Conservation (phyloP, 2,329 filamentous ascomycete species). For the Grosmannia clavigera region DNA sequence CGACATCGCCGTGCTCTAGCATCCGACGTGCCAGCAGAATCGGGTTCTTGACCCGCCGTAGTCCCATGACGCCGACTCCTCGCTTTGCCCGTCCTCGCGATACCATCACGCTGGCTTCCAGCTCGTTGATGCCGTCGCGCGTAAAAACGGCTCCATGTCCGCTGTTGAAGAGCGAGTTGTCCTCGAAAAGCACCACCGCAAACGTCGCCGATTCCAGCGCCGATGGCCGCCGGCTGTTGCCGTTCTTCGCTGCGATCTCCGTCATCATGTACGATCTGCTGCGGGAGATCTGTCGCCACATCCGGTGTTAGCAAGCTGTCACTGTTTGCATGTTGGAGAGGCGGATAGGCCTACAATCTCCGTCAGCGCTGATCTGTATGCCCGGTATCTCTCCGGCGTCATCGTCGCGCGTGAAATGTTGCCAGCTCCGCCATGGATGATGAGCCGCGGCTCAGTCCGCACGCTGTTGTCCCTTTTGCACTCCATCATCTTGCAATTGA, state of each 20-base stretch:
- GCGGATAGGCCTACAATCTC: slow-evolving; percentile 35
- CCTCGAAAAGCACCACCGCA: slow-evolving; percentile 64
- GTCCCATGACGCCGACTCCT: slow-evolving; percentile 62
- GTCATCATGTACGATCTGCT: slow-evolving; percentile 35
- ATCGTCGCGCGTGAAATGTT: slow-evolving; percentile 51
- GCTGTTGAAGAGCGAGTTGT: slow-evolving; percentile 74
- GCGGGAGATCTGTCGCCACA: slow-evolving; percentile 25
- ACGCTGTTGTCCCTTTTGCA: neutral
- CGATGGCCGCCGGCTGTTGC: slow-evolving; percentile 24
- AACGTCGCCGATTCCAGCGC: slow-evolving; percentile 64
- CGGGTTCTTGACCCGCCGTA: slow-evolving; percentile 66
- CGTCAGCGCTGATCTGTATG: slow-evolving; percentile 49
- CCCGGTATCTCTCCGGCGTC: slow-evolving; percentile 41
- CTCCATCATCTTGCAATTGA: neutral
- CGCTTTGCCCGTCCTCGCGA: slow-evolving; percentile 60
- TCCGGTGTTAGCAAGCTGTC: neutral
- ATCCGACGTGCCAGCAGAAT: slow-evolving; percentile 61
- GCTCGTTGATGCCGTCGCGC: slow-evolving; percentile 67
- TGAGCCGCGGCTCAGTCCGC: slow-evolving; percentile 37
- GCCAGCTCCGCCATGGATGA: slow-evolving; percentile 63
- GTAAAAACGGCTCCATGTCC: slow-evolving; percentile 81
- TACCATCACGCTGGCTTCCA: slow-evolving; percentile 82
- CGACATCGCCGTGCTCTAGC: slow-evolving; percentile 52
- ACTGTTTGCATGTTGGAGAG: neutral
- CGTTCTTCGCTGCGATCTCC: slow-evolving; percentile 4